Percentiles rank a stretch among this genome's conserved stretches.
Conservation (phyloP, 768 basidiomycete species). For the Serendipita sp. region DNA sequence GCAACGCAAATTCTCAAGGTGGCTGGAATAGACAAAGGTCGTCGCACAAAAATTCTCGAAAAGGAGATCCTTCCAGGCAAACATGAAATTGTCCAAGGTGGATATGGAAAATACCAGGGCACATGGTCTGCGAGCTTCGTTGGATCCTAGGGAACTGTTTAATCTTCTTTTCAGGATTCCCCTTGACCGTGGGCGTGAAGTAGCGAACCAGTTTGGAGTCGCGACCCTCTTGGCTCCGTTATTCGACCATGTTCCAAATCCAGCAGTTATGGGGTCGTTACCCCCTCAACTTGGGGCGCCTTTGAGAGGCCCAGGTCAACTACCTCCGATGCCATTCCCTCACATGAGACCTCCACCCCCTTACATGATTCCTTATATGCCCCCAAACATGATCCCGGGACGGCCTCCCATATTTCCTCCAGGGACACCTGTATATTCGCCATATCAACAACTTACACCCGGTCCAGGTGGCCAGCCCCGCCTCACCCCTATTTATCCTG, state of each 20-base stretch:
- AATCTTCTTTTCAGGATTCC: conserved; percentile 57
- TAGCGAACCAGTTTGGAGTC: conserved; percentile 85
- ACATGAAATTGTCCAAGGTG: conserved; percentile 97
- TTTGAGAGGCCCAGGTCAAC: not conserved
- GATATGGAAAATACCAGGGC: conserved; percentile 98
- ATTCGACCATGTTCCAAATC: conserved; percentile 85
- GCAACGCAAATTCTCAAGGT: conserved; percentile 99
- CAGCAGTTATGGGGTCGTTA: conserved; percentile 48
- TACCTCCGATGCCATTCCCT: conserved; percentile 4
- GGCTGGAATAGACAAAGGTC: conserved; percentile 92
- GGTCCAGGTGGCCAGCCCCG: conserved; percentile 17
- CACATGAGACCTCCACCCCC: conserved; percentile 5
- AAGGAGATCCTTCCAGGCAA: conserved; percentile 91
- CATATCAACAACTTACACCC: not conserved
- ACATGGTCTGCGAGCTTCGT: conserved; percentile 56
- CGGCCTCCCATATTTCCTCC: conserved; percentile 8
- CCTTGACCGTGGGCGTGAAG: conserved; percentile 81
- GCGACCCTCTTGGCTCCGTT: conserved; percentile 73
- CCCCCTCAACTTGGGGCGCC: conserved; percentile 22
- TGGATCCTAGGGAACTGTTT: not conserved
- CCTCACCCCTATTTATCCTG: conserved; percentile 30
- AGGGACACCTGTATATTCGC: not conserved
- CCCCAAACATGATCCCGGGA: not conserved
- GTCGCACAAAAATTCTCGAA: conserved; percentile 90
- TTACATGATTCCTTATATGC: conserved; percentile 5